Conservation (phyloP, 441 rosid species). For the Iberis amara region DNA sequence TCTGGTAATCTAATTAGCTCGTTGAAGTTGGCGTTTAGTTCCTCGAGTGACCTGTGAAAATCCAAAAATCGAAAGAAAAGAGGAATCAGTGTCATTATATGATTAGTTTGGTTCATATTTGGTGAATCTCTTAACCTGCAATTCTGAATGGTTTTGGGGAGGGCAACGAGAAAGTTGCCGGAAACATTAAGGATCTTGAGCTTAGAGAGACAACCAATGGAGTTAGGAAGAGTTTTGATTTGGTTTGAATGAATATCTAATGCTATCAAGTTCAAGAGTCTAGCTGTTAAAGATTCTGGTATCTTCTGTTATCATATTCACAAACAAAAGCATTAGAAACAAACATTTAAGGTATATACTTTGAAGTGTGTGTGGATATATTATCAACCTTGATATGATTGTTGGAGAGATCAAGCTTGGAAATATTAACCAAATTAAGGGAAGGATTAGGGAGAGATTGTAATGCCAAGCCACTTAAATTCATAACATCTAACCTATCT, state of each 20-base stretch:
- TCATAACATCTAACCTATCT: slow-evolving; percentile 40
- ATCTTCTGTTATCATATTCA: slow-evolving; percentile 38
- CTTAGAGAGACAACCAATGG: slow-evolving; percentile 70
- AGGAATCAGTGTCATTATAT: neutral
- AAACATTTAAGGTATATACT: neutral
- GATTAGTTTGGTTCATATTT: neutral
- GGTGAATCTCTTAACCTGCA: slow-evolving; percentile 22
- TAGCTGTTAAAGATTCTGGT: slow-evolving; percentile 73
- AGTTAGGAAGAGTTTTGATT: slow-evolving; percentile 61
- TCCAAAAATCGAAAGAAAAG: neutral
- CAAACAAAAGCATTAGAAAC: neutral
- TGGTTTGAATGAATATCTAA: slow-evolving; percentile 76
- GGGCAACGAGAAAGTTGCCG: slow-evolving; percentile 50
- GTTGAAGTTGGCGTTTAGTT: slow-evolving; percentile 76
- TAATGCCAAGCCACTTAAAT: slow-evolving; percentile 59
- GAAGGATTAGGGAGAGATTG: slow-evolving; percentile 52
- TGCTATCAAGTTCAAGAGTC: slow-evolving; percentile 56
- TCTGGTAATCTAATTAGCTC: slow-evolving; percentile 58
- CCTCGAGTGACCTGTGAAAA: slow-evolving; percentile 50
- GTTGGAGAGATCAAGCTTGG: slow-evolving; percentile 70
- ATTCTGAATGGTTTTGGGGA: slow-evolving; percentile 55
- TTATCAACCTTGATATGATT: slow-evolving; percentile 60
- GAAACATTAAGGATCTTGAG: slow-evolving; percentile 69
- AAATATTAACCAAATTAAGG: slow-evolving; percentile 48
- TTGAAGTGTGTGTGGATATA: neutral